Conservation (phyloP, 306 rosid genomes). For the Cucumis melo region DNA sequence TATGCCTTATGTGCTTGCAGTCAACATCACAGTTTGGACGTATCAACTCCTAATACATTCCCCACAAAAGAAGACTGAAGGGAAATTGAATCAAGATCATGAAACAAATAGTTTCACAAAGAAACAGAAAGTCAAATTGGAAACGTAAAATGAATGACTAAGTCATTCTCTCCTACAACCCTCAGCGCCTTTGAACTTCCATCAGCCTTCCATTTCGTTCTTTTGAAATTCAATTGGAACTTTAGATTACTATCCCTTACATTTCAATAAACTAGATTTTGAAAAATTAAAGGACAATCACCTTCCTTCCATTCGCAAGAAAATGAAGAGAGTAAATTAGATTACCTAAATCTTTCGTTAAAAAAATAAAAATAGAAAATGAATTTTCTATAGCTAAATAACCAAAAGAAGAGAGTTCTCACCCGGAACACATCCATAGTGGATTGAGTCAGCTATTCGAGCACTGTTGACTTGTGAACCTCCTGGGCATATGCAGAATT, state of each 20-base stretch:
- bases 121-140: neutral
- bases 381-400: neutral
- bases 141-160: neutral
- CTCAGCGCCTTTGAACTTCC: neutral
- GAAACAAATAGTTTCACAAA: neutral
- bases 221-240: neutral
- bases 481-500: conserved; percentile 94
- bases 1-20: too few species aligned
- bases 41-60: neutral
- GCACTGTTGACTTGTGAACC: conserved; percentile 99
- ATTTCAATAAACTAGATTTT: neutral
- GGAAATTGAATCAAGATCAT: neutral
- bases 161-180: neutral
- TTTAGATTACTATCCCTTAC: neutral
- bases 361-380: neutral
- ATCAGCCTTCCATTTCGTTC: neutral
- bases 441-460: conserved; percentile 85
- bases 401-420: conserved; percentile 8
- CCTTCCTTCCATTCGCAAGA: neutral
- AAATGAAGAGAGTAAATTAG: neutral
- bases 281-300: neutral
- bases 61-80: neutral
- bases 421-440: conserved; percentile 98
- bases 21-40: too few species aligned
- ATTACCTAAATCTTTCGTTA: neutral